Base-by-base conservation (phyloP, 805 yeast species). In the Starmerella tilneyi region DNA sequence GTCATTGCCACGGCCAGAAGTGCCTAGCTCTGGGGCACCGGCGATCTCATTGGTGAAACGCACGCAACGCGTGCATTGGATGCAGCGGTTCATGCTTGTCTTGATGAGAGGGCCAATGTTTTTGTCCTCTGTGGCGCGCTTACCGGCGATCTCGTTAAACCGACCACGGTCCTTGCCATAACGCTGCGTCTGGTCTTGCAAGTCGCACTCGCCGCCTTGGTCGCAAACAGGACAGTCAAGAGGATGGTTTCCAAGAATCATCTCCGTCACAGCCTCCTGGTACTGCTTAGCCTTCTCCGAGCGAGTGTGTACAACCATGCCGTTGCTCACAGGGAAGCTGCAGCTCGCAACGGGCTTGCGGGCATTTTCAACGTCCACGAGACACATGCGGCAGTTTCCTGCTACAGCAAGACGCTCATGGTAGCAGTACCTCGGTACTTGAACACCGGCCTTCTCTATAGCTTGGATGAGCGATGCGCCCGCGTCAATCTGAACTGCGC, bases 131-230 rank as follows among this genome's bases (percentile, higher is more conserved):
- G 81, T 86, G 26, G 94, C 94, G 59, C 94, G 74, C 68, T 84
- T 84, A 59, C 94, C 94, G 46, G 75, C 70, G 45, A 83, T 74
- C 64, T 84, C 94, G 50, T 72, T 65, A 68, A 81, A 84, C 63
- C 94, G 75, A 54, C 94, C 94, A 52, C 94, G 75, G 66, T 84
- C 94, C 43, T 81, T 67, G 48, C 94, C 94, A 61, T 81, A 81
- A 62, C 92, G 74, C 60, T 79, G 68, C 16, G 84, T 71, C 69
- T 84, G 94, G 61, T 84, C 94, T 68, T 84, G 94, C 56, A 84
- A 73, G 63, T 84, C 94, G 70, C 94, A 84, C 65, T 84, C 94
- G 54, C 94, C 94, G 66, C 94, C 94, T 67, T 84, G 94, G 67
- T 84, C 94, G 66, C 94, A 84, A 45, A 84, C 81, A 20, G 94